These are phyloP conservation scores for Fusarium annulatum DNA, from an alignment of 2,329 filamentous ascomycete genomes.

Conservation along the genomic window DNA sequence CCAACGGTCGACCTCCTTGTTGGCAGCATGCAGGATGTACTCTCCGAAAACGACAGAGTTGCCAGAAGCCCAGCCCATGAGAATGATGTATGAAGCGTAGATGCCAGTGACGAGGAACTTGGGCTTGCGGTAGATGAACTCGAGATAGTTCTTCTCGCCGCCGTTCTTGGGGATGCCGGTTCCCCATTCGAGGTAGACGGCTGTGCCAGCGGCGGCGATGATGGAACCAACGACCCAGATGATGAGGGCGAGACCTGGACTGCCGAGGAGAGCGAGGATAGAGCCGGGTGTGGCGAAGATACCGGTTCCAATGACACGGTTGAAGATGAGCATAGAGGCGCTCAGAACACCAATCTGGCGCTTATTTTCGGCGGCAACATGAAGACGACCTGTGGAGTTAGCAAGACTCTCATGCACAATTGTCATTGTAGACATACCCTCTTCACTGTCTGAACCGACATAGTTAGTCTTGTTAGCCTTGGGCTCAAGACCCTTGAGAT, in stretches of 20 bases:
- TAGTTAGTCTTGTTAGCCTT: constrained; percentile 26
- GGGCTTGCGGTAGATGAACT: constrained; percentile 70
- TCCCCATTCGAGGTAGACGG: constrained; percentile 75
- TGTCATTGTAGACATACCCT: constrained; percentile 21
- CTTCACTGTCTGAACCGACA: constrained; percentile 38
- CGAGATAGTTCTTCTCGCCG: constrained; percentile 75
- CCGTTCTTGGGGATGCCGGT: constrained; percentile 73
- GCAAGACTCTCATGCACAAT: neutral
- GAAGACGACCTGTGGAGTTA: constrained; percentile 45
- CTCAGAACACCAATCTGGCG: constrained; percentile 66
- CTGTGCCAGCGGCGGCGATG: constrained; percentile 70
- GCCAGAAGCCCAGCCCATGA: constrained; percentile 73
- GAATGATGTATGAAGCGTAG: constrained; percentile 70
- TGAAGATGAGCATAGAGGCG: constrained; percentile 70
- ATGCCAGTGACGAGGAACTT: constrained; percentile 70
- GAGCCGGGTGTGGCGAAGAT: constrained; percentile 73
- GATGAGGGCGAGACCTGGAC: constrained; percentile 70
- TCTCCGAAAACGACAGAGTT: constrained; percentile 78
- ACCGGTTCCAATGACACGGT: constrained; percentile 74
- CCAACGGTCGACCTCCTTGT: constrained; percentile 71
- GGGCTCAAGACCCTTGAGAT: constrained; percentile 30
- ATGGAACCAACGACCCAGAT: constrained; percentile 72
- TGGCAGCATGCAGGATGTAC: constrained; percentile 74
- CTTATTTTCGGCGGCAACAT: constrained; percentile 59
- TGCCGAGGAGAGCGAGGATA: constrained; percentile 67